A percentile compares a stretch with the other conserved stretches of the same genome.
Conservation (phyloP, 495 filamentous ascomycete species). For the Thermothielavioides terrestris region DNA sequence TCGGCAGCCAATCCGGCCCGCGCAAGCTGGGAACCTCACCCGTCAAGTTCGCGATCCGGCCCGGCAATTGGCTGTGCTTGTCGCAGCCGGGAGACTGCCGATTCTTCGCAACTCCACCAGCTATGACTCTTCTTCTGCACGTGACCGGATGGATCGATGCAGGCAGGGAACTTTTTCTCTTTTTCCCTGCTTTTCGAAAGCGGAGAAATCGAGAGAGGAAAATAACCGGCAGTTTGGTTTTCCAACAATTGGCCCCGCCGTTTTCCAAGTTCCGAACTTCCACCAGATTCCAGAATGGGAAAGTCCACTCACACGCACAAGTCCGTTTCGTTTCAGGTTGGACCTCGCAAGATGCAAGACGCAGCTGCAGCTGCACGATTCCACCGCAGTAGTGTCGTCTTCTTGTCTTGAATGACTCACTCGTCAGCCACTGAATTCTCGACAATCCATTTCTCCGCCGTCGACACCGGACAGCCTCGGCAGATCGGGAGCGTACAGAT, state of each 20-base stretch:
- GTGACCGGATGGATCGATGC: background rate
- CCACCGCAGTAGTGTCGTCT: no score
- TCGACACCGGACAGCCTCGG: no score
- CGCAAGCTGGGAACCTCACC: background rate
- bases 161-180: background rate
- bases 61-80: constrained; percentile 12
- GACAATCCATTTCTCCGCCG: background rate
- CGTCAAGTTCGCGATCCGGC: constrained; percentile 9
- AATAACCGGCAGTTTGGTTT: constrained; percentile 4
- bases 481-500: background rate
- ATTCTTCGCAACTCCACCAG: background rate
- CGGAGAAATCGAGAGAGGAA: background rate
- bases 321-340: constrained; percentile 3
- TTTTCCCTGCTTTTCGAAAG: background rate
- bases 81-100: no score
- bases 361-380: background rate
- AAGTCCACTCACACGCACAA: background rate
- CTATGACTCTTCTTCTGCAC: constrained; percentile 2
- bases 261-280: background rate
- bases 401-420: background rate
- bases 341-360: no score
- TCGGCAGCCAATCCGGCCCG: constrained; percentile 1
- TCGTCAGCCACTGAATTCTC: background rate
- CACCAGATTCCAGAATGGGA: background rate
- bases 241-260: background rate